Percentiles rank a stretch among this genome's conserved stretches.
These are phyloP conservation scores for Graphilbum ipis-grandicollis DNA, from an alignment of 2,329 filamentous ascomycete genomes.

Conservation along the genomic window DNA sequence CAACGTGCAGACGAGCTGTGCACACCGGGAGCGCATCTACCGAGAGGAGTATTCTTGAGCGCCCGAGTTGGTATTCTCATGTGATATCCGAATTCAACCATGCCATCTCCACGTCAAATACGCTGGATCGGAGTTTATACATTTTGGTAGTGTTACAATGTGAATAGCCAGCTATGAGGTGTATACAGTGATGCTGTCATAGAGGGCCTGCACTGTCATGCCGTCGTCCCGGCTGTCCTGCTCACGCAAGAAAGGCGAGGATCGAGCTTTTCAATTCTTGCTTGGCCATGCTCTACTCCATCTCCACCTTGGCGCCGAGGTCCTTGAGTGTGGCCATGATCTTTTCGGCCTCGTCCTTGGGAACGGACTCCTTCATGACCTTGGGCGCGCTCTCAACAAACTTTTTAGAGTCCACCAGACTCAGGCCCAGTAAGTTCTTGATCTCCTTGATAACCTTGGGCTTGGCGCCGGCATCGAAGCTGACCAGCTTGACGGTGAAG, in stretches of 20 bases:
- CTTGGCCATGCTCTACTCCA: conserved; percentile 52
- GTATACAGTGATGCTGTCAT: conserved; percentile 10
- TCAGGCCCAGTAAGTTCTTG: conserved; percentile 87
- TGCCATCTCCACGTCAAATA: no score
- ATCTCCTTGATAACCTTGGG: conserved; percentile 99
- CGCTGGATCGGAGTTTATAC: no score
- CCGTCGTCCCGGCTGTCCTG: no score
- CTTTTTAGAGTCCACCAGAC: conserved; percentile 99
- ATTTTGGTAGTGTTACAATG: conserved; percentile 14
- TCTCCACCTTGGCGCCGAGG: conserved; percentile 70
- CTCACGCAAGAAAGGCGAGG: no score
- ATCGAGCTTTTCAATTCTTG: no score
- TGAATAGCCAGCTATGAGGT: conserved; percentile 9
- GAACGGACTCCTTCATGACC: conserved; percentile 95
- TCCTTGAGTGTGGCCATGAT: conserved; percentile 87
- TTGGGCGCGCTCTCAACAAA: conserved; percentile 98
- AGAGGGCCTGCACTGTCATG: neutral
- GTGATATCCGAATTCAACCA: no score
- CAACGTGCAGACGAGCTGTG: conserved; percentile 18
- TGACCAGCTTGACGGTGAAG: conserved; percentile 88
- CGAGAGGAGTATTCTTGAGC: no score
- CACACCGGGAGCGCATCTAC: conserved; percentile 13
- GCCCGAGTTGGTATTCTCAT: no score
- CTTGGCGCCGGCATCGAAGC: conserved; percentile 77
- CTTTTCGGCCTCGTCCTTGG: conserved; percentile 99